A percentile compares a stretch with the other conserved stretches of the same genome.
Evolutionary conservation across 257 asterid species (phyloP).

Genomic region (Fraxinus americana): DNA sequence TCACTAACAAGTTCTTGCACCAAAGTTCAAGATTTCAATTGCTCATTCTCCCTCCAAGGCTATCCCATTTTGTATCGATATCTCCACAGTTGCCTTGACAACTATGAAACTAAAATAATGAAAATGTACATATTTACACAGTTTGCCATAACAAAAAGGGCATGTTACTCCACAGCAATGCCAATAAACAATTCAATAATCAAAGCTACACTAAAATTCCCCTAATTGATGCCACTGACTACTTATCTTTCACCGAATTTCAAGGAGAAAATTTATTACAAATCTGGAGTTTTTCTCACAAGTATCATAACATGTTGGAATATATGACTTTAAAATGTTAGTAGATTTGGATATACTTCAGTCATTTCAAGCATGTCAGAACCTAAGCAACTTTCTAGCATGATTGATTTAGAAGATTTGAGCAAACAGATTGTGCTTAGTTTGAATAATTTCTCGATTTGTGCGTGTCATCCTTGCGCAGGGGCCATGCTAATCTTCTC

Average conservation of each 20-base stretch:
- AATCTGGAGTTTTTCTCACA: not conserved
- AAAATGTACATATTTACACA: not conserved
- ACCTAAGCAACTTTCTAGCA: not conserved
- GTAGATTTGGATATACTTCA: not conserved
- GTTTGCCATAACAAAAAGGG: not conserved
- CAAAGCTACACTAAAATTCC: not conserved
- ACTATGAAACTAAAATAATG: not conserved
- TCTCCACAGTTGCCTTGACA: not conserved
- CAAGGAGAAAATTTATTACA: not conserved
- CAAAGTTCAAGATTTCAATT: not conserved
- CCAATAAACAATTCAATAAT: not conserved
- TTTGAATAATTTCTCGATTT: conserved; percentile 39
- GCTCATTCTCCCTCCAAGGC: not conserved
- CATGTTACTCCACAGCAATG: not conserved
- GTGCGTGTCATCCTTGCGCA: conserved; percentile 51
- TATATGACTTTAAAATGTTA: not conserved
- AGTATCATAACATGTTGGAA: not conserved
- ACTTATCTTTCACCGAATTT: not conserved
- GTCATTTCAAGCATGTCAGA: not conserved
- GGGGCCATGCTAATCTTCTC: conserved; percentile 46
- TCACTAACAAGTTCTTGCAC: not conserved
- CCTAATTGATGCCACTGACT: not conserved
- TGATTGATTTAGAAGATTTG: not conserved
- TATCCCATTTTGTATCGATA: not conserved
- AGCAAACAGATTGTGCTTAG: not conserved